phyloP scores from a whole-genome alignment of 495 filamentous ascomycete species.

The Daldinia childiae region DNA sequence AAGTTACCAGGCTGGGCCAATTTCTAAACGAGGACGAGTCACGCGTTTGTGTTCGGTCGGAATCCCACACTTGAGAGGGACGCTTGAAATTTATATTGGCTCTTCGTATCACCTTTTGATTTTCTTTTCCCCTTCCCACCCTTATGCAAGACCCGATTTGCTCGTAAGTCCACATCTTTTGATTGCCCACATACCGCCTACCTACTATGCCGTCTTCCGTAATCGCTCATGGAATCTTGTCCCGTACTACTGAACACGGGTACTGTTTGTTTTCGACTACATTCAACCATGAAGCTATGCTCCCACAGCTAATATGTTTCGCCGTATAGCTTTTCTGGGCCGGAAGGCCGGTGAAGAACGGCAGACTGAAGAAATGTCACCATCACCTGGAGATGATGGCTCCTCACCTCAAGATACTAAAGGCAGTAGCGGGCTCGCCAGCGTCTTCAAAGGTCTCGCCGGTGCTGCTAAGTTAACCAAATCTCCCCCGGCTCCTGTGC shows the following conservation, averaged over 20 bases:
- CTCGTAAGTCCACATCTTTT: constrained; percentile 40
- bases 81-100: constrained; percentile 33
- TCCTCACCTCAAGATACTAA: constrained; percentile 59
- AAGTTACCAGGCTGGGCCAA: constrained; percentile 12
- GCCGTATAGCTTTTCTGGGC: constrained; percentile 57
- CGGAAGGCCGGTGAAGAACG: constrained; percentile 52
- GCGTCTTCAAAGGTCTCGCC: constrained; percentile 65
- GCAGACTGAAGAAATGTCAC: constrained; percentile 60
- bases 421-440: constrained; percentile 59
- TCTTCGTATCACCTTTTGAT: constrained; percentile 30
- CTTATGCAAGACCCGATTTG: constrained; percentile 45
- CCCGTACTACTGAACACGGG: constrained; percentile 12
- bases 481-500: constrained; percentile 51
- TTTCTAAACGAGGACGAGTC: constrained; percentile 22
- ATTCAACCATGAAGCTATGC: constrained; percentile 9
- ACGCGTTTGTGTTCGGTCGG: constrained; percentile 34
- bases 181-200: constrained; percentile 28
- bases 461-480: constrained; percentile 55
- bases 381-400: constrained; percentile 63
- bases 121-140: constrained; percentile 33
- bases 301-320: constrained; percentile 54
- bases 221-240: constrained; percentile 13
- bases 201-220: constrained; percentile 28
- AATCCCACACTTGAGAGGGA: constrained; percentile 24
- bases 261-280: neutral